Evolutionary conservation across 345 rosid genomes (phyloP).

Genomic region (Bruguiera parviflora): DNA sequence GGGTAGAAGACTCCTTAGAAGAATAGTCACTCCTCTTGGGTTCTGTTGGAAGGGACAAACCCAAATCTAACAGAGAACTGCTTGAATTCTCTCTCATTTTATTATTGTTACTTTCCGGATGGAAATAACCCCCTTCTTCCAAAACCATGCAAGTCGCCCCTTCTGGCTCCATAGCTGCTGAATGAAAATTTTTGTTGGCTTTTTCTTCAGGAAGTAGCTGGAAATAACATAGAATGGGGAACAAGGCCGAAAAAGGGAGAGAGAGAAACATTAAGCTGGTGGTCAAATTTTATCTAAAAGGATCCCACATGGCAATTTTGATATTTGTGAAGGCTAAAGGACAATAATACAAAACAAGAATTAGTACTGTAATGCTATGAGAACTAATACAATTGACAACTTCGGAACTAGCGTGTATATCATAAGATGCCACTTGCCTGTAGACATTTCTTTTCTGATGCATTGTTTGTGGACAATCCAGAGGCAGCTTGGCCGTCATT

Average conservation of each 20-base stretch:
- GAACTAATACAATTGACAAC: neutral
- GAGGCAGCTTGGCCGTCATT: slow-evolving; percentile 15
- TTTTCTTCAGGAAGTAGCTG: slow-evolving; percentile 40
- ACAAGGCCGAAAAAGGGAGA: too few species aligned
- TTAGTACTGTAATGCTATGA: neutral
- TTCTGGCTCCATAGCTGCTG: slow-evolving; percentile 18
- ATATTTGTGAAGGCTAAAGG: neutral
- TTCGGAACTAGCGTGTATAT: neutral
- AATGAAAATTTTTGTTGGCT: neutral
- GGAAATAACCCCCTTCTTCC: slow-evolving; percentile 18
- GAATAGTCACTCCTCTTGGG: slow-evolving; percentile 18
- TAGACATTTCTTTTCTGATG: slow-evolving; percentile 29
- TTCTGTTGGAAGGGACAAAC: slow-evolving; percentile 26
- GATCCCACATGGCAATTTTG: neutral
- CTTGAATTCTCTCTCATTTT: slow-evolving; percentile 17
- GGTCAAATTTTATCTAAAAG: neutral
- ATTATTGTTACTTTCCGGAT: slow-evolving; percentile 16
- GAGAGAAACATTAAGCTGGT: neutral
- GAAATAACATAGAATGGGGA: slow-evolving; percentile 2
- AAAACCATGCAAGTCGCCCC: slow-evolving; percentile 6
- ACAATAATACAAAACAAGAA: neutral
- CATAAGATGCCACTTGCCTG: slow-evolving; percentile 27
- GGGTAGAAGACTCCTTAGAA: slow-evolving; percentile 8
- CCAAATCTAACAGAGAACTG: slow-evolving; percentile 24
- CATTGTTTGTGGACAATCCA: slow-evolving; percentile 8